Base-by-base conservation (phyloP, 306 rosid genomes). In the Corylus avellana region DNA sequence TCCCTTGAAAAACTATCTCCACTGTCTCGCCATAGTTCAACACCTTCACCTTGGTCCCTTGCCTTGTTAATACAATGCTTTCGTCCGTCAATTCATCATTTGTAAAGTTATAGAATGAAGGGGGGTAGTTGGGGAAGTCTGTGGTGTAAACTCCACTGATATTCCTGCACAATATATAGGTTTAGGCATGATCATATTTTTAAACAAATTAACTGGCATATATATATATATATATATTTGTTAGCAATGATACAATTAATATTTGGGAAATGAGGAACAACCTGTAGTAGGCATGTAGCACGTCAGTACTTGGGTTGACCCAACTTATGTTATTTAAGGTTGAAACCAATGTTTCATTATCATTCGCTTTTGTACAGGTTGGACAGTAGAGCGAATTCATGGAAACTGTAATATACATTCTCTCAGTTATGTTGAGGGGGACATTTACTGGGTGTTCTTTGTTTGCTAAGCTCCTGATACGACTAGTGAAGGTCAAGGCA, bases 281-380 rank as follows among this genome's bases (percentile, higher is more conserved):
- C 83, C 84, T 63, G 85, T 88, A 83, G 73, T 86, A 90, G 22
- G 92, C 89, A 75, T 83, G 79, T 5, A 88, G 59, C 14, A 90
- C 73, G 48, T 80, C 82, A 37, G 66, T 73, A 10, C 2, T 14
- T 47, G 89, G 92, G 29, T 17, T 8, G 22, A 66, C 75, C 63
- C 87, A 90, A 35, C 88, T 88, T 64, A 83, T 78, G 86, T 88
- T 90, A 84, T 81, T 88, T 78, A 88, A 42, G 71, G 82, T 83
- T 1, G 91, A 50, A 46, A 89, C 25, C 1, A 66, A 78, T 0
- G 86, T 47, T 46, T 85, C 75, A 8, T 82, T 78, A 35, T 77
- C 86, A 55, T 58, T 57, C 12, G 80, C 84, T 22, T 83, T 90
- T 10, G 10, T 69, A 47, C 92, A 88, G 35, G n/a, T 62, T 7